Base-by-base conservation (phyloP, 495 filamentous ascomycete species). In the Echria macrotheca region DNA sequence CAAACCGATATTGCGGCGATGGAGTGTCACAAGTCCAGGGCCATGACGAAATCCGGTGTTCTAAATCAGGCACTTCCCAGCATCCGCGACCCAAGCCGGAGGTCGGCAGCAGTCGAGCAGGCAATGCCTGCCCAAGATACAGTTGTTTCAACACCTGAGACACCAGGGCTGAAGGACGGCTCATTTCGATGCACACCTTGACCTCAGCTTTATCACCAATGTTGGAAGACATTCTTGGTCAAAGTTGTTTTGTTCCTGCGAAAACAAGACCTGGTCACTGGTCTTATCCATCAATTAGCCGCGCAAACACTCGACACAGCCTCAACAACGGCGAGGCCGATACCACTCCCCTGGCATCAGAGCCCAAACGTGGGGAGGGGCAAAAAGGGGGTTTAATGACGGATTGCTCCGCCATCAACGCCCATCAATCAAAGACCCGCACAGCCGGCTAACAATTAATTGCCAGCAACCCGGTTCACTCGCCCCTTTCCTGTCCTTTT, bases 251-350 rank as follows among this genome's bases (percentile, higher is more conserved):
- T n/a, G n/a, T n/a, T n/a, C n/a, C n/a, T n/a, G n/a, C n/a, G n/a
- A n/a, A n/a, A n/a, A n/a, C n/a, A n/a, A n/a, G n/a, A n/a, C n/a
- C n/a, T n/a, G n/a, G n/a, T n/a, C n/a, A n/a, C n/a, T n/a, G n/a
- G n/a, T n/a, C n/a, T n/a, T n/a, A n/a, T n/a, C n/a, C n/a, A n/a
- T n/a, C n/a, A n/a, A n/a, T n/a, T n/a, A n/a, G n/a, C n/a, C n/a
- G n/a, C n/a, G n/a, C n/a, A n/a, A n/a, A n/a, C n/a, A 31, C 28
- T 31, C 7, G 28, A 31, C 54, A 57, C 54, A 53, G 54, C 54
- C 54, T 46, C 54, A 32, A 40, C 32, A 40, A 57, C 37, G 54
- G 54, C 54, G 45, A 57, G 46, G 50, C 47, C 2, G 36, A 38
- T n/a, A n/a, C n/a, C n/a, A n/a, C n/a, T n/a, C n/a, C n/a, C 51